A percentile compares a stretch with the other conserved stretches of the same genome.
Conservation (phyloP, 371 early-diverging fungal genomes). For the Dichotomocladium elegans region DNA sequence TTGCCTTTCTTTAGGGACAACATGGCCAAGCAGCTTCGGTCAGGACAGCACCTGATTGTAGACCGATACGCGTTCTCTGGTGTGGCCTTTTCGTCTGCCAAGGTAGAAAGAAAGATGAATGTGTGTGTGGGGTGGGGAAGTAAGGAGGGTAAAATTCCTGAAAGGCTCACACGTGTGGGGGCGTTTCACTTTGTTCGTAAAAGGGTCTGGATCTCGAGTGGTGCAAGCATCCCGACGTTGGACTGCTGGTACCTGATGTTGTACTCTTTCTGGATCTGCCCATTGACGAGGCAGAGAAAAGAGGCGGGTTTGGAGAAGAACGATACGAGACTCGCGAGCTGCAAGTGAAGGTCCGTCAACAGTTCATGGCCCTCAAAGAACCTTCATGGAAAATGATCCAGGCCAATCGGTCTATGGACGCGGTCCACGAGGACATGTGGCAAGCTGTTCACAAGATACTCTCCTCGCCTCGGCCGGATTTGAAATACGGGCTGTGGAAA, state of each 20-base stretch:
- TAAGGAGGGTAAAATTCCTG: no score
- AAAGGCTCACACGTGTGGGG: no score
- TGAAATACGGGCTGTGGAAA: constrained; percentile 1
- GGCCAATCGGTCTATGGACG: constrained; percentile 16
- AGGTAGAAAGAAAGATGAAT: constrained; percentile 35
- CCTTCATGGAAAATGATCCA: constrained; percentile 50
- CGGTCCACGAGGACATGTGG: constrained; percentile 17
- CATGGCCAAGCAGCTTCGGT: constrained; percentile 49
- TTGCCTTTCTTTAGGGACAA: constrained; percentile 42
- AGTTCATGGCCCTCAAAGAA: constrained; percentile 58
- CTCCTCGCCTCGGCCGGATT: not conserved
- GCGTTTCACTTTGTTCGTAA: no score
- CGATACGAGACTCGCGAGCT: constrained; percentile 91
- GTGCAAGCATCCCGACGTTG: constrained; percentile 89
- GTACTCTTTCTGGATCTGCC: constrained; percentile 91
- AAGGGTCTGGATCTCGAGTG: constrained; percentile 82
- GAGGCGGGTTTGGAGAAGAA: constrained; percentile 95
- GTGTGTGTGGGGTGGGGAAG: not conserved
- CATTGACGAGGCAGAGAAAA: constrained; percentile 66
- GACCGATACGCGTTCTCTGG: constrained; percentile 99
- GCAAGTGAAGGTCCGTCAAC: constrained; percentile 69
- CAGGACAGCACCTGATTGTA: constrained; percentile 79
- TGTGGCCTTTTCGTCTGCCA: constrained; percentile 91
- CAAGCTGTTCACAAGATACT: not conserved
- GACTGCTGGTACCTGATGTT: constrained; percentile 85